These are phyloP conservation scores for Mycena alexandri DNA, from an alignment of 768 basidiomycete genomes.

Conservation along the genomic window DNA sequence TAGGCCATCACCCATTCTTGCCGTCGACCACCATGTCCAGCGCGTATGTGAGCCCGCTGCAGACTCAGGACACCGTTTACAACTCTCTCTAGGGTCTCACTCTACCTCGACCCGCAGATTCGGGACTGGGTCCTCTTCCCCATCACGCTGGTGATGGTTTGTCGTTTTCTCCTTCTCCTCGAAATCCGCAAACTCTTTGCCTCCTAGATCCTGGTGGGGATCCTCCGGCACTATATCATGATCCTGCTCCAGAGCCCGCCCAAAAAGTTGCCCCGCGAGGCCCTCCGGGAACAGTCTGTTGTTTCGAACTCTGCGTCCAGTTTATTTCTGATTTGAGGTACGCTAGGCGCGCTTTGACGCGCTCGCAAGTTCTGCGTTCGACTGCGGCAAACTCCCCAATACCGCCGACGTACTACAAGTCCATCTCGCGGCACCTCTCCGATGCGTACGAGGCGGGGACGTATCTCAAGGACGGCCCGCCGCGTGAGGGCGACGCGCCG, in stretches of 20 bases:
- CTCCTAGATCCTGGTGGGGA: constrained; percentile 87
- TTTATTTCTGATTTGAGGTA: constrained; percentile 6
- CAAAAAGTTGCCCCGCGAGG: constrained; percentile 81
- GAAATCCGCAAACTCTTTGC: constrained; percentile 11
- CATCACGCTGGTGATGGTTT: constrained; percentile 96
- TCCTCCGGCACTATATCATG: constrained; percentile 93
- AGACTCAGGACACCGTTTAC: neutral
- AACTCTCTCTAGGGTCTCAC: constrained; percentile 55
- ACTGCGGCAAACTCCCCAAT: constrained; percentile 87
- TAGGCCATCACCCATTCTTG: too few relatives aligned
- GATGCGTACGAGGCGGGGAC: constrained; percentile 79
- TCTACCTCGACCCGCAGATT: constrained; percentile 94
- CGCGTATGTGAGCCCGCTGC: constrained; percentile 52
- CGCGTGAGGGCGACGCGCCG: constrained; percentile 69
- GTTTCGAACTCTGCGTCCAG: constrained; percentile 13
- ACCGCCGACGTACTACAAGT: constrained; percentile 76
- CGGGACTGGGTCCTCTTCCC: constrained; percentile 96
- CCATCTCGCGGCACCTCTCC: constrained; percentile 81
- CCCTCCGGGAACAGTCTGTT: constrained; percentile 90
- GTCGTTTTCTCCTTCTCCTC: constrained; percentile 40
- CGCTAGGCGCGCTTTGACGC: constrained; percentile 78
- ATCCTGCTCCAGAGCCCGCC: constrained; percentile 86
- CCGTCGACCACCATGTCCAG: constrained; percentile 52
- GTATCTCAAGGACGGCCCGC: constrained; percentile 89
- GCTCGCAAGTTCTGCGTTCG: constrained; percentile 86